These are phyloP conservation scores for Penicillium janthinellum DNA, from an alignment of 2,329 filamentous ascomycete genomes.

Conservation along the genomic window DNA sequence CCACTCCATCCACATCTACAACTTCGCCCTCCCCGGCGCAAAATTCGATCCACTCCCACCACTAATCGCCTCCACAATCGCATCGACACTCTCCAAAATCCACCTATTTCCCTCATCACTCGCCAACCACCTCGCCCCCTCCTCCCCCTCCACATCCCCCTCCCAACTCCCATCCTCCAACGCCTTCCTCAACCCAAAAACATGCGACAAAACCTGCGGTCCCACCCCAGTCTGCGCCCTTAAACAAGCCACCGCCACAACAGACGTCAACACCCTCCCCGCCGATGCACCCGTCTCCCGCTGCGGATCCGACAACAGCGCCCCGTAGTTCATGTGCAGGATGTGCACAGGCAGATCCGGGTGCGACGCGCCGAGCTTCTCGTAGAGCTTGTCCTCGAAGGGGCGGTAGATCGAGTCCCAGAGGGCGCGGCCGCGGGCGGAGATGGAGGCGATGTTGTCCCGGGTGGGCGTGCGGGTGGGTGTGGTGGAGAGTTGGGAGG, in stretches of 20 bases:
- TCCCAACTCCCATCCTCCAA: constrained; percentile 62
- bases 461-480: constrained; percentile 58
- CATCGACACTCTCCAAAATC: constrained; percentile 64
- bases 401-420: constrained; percentile 79
- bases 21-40: constrained; percentile 51
- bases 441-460: constrained; percentile 57
- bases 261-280: constrained; percentile 70
- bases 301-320: constrained; percentile 67
- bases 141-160: constrained; percentile 46
- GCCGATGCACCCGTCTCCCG: constrained; percentile 53
- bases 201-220: constrained; percentile 77
- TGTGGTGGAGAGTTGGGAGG: constrained; percentile 55
- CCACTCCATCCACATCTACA: constrained; percentile 21
- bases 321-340: constrained; percentile 71
- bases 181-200: constrained; percentile 78
- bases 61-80: constrained; percentile 56
- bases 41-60: constrained; percentile 56
- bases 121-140: constrained; percentile 63
- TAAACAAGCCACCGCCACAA: constrained; percentile 74
- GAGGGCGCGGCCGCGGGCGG: constrained; percentile 62
- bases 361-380: constrained; percentile 72
- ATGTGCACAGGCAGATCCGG: constrained; percentile 83
- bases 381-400: constrained; percentile 70
- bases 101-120: constrained; percentile 66
- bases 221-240: constrained; percentile 79